These are phyloP conservation scores for Hypholoma fasciculare DNA, from an alignment of 768 basidiomycete species.

Conservation along the genomic window DNA sequence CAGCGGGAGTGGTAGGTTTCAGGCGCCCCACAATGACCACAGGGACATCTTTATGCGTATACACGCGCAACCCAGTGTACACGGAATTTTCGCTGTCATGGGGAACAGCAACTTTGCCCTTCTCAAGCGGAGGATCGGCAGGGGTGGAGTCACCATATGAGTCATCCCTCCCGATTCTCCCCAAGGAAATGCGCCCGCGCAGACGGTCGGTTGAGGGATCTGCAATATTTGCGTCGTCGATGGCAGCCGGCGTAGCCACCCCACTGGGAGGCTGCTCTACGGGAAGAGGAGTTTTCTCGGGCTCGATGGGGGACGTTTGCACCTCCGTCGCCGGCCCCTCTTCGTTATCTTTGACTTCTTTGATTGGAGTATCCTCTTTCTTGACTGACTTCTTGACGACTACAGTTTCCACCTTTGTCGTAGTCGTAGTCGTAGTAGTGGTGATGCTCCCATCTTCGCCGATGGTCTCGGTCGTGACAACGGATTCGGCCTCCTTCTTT, in stretches of 20 bases:
- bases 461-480: slow-evolving; percentile 19
- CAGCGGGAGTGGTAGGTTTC: slow-evolving; percentile 16
- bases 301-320: background rate
- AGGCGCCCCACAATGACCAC: slow-evolving; percentile 31
- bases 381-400: slow-evolving; percentile 19
- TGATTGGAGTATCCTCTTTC: background rate
- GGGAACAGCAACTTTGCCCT: slow-evolving; percentile 21
- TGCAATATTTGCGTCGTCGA: slow-evolving; percentile 8
- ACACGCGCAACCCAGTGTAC: slow-evolving; percentile 39
- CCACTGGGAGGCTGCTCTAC: slow-evolving; percentile 3
- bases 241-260: slow-evolving; percentile 11
- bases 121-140: slow-evolving; percentile 7
- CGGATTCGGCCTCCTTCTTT: slow-evolving; percentile 24
- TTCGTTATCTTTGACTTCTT: background rate
- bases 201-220: slow-evolving; percentile 1
- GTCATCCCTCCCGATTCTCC: background rate
- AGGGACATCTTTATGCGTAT: slow-evolving; percentile 45
- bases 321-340: background rate
- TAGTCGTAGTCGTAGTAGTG: slow-evolving; percentile 28
- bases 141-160: slow-evolving; percentile 1
- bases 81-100: slow-evolving; percentile 39
- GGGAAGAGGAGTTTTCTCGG: background rate
- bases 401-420: slow-evolving; percentile 26
- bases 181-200: background rate
- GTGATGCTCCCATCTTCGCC: slow-evolving; percentile 26